Conservation (phyloP, 2,329 filamentous ascomycete species). For the Pseudocercospora eumusae region DNA sequence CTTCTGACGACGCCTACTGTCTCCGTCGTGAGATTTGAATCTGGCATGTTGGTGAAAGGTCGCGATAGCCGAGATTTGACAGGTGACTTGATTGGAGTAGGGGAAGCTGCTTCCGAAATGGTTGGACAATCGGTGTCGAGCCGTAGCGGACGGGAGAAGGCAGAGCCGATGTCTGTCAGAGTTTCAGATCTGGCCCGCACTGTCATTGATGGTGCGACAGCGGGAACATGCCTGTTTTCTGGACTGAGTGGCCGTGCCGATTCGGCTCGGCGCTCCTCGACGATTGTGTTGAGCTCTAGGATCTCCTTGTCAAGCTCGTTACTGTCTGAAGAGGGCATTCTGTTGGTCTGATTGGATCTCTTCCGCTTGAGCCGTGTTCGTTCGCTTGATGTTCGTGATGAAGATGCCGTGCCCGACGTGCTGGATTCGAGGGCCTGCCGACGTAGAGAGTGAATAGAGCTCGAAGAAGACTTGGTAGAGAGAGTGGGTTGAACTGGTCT, state of each 20-base stretch:
- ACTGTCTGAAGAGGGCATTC: slow-evolving; percentile 18
- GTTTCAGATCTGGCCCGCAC: slow-evolving; percentile 52
- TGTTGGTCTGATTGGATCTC: slow-evolving; percentile 33
- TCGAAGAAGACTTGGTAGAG: slow-evolving; percentile 31
- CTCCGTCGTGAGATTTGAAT: slow-evolving; percentile 18
- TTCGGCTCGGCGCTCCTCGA: slow-evolving; percentile 50
- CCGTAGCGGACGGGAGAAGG: slow-evolving; percentile 45
- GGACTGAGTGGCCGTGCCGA: slow-evolving; percentile 31
- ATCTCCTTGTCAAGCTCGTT: slow-evolving; percentile 48
- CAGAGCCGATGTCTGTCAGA: slow-evolving; percentile 52
- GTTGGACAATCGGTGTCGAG: slow-evolving; percentile 13
- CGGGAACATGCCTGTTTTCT: slow-evolving; percentile 46
- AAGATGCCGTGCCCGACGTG: slow-evolving; percentile 16
- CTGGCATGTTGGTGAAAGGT: slow-evolving; percentile 29
- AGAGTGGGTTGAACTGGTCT: slow-evolving; percentile 16
- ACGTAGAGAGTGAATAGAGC: slow-evolving; percentile 41
- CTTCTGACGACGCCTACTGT: slow-evolving; percentile 15
- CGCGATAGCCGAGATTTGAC: slow-evolving; percentile 27
- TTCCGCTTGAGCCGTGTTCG: slow-evolving; percentile 42
- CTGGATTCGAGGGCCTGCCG: slow-evolving; percentile 36
- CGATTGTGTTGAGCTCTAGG: slow-evolving; percentile 52
- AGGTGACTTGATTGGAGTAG: slow-evolving; percentile 21
- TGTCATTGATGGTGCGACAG: slow-evolving; percentile 49
- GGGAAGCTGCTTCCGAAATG: slow-evolving; percentile 8
- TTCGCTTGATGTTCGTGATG: slow-evolving; percentile 32